These are phyloP conservation scores for Comarum palustre DNA, from an alignment of 306 rosid genomes.

Conservation along the genomic window DNA sequence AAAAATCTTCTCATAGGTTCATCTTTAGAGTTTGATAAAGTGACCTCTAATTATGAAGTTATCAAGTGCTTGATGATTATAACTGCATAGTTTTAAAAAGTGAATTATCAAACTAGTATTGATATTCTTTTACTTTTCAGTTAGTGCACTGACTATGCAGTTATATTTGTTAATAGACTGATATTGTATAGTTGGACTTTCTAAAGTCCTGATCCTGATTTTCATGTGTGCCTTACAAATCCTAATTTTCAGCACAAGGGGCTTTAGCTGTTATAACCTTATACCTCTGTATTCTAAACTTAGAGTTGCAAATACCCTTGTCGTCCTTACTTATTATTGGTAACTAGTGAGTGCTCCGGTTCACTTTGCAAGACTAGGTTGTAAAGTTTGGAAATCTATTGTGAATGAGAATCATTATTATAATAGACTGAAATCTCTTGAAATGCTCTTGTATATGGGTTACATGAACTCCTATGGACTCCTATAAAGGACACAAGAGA, in stretches of 20 bases:
- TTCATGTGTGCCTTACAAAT: not conserved
- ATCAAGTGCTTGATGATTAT: not conserved
- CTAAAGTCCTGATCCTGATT: not conserved
- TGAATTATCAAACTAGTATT: not conserved
- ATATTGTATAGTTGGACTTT: not conserved
- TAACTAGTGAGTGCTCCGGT: not conserved
- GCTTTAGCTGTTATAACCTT: not conserved
- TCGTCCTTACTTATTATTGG: not conserved
- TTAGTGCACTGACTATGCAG: not conserved
- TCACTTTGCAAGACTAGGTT: not conserved
- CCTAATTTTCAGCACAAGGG: not conserved
- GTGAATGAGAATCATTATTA: not conserved
- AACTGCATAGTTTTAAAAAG: not conserved
- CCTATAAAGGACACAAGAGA: not conserved
- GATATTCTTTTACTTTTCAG: not conserved
- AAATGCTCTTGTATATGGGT: not conserved
- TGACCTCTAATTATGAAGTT: not conserved
- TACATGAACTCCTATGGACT: too few species aligned
- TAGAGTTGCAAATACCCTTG: not conserved
- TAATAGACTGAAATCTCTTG: not conserved
- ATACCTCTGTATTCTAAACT: not conserved
- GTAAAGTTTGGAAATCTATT: not conserved
- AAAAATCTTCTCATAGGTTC: not conserved
- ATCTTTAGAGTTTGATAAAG: not conserved
- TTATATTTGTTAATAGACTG: not conserved